Evolutionary conservation across 345 rosid genomes (phyloP).

Genomic region (Moringa oleifera): DNA sequence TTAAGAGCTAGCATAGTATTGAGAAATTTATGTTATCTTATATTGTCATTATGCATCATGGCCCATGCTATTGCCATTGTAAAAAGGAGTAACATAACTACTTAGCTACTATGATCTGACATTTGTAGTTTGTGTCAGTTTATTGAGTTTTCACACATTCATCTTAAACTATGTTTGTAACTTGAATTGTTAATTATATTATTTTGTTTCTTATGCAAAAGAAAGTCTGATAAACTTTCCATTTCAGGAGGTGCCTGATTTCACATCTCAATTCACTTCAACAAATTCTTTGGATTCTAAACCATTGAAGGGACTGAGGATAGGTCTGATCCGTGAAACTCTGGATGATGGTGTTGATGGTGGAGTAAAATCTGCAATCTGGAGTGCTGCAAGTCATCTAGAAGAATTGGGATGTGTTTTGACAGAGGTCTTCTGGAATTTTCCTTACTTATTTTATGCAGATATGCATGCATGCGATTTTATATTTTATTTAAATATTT

Average conservation of each 20-base stretch:
- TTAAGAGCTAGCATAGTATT: not conserved
- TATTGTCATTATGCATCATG: not conserved
- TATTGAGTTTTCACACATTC: not conserved
- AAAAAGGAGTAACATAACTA: not conserved
- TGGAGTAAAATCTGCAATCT: conserved; percentile 64
- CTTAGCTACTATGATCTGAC: not conserved
- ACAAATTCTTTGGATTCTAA: conserved; percentile 41
- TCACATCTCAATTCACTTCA: conserved; percentile 43
- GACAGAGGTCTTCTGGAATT: conserved; percentile 42
- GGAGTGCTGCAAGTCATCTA: conserved; percentile 69
- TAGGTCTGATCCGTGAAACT: conserved; percentile 85
- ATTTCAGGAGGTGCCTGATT: conserved; percentile 73
- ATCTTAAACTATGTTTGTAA: conserved; percentile 3
- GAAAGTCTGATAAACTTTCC: not conserved
- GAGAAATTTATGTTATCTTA: not conserved
- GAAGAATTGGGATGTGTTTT: conserved; percentile 76
- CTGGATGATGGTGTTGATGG: conserved; percentile 67
- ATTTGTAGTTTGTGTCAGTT: not conserved
- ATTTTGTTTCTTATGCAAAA: too few relatives aligned
- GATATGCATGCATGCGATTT: too few relatives aligned
- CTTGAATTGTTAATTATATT: too few relatives aligned
- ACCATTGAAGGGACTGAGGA: conserved; percentile 69
- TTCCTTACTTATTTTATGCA: not conserved
- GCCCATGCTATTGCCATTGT: not conserved
- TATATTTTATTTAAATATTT: not conserved